These are phyloP conservation scores for Allantophomopsis lycopodina DNA, from an alignment of 2,329 filamentous ascomycete species.

Conservation along the genomic window DNA sequence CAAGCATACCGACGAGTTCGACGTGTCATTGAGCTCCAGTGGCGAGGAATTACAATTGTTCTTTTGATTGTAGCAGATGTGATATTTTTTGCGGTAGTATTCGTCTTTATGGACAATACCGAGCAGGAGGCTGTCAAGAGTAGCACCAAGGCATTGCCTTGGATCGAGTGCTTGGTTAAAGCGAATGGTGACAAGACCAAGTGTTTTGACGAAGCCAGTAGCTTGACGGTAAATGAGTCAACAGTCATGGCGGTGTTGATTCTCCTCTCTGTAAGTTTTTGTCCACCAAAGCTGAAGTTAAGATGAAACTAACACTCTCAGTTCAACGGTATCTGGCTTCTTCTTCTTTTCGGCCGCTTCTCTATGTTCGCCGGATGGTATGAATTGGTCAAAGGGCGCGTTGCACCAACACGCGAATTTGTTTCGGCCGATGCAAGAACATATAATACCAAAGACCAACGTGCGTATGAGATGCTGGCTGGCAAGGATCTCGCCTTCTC, in stretches of 20 bases:
- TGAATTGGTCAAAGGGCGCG: conserved; percentile 40
- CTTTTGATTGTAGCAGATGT: conserved; percentile 83
- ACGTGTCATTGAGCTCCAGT: conserved; percentile 81
- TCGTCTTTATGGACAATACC: conserved; percentile 74
- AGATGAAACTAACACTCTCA: conserved; percentile 21
- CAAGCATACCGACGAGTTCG: conserved; percentile 80
- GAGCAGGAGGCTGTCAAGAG: conserved; percentile 11
- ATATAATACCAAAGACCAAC: conserved; percentile 45
- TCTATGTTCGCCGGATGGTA: conserved; percentile 81
- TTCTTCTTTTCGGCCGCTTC: conserved; percentile 67
- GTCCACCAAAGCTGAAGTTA: conserved; percentile 3
- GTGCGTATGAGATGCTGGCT: conserved; percentile 73
- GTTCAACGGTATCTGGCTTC: conserved; percentile 75
- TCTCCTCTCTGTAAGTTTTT: conserved; percentile 56
- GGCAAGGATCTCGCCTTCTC: conserved; percentile 19
- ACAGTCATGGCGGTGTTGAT: conserved; percentile 73
- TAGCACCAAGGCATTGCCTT: conserved; percentile 39
- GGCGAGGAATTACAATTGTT: conserved; percentile 84
- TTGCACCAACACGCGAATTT: conserved; percentile 59
- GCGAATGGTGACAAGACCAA: conserved; percentile 44
- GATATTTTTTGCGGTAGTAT: conserved; percentile 85
- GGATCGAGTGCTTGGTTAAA: conserved; percentile 57
- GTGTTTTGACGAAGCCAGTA: conserved; percentile 47
- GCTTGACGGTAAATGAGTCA: conserved; percentile 57
- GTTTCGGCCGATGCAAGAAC: conserved; percentile 62